Conservation (phyloP, 768 basidiomycete species). For the Pisolithus tinctorius region DNA sequence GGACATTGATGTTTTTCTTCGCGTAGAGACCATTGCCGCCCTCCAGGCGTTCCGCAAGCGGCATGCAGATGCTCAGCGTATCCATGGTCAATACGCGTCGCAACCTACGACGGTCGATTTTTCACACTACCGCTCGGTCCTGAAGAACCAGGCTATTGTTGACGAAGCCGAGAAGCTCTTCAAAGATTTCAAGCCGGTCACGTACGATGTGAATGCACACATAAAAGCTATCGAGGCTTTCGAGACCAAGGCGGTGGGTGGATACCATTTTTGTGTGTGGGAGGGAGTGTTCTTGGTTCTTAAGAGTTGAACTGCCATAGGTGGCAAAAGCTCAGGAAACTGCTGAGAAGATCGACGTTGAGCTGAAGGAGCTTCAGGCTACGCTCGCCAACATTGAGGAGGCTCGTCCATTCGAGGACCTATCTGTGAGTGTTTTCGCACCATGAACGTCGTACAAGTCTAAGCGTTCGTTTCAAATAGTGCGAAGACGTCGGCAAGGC, state of each 20-base stretch:
- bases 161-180: constrained; percentile 89
- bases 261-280: not conserved
- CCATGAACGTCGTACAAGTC: not conserved
- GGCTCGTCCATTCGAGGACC: constrained; percentile 93
- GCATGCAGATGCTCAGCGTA: constrained; percentile 79
- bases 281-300: constrained; percentile 1
- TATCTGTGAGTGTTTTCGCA: constrained; percentile 63
- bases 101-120: constrained; percentile 86
- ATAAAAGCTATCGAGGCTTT: constrained; percentile 96
- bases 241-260: constrained; percentile 85
- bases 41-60: constrained; percentile 97
- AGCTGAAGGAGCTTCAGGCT: constrained; percentile 84
- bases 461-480: constrained; percentile 32
- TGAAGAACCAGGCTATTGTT: constrained; percentile 91
- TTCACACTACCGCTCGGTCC: constrained; percentile 79
- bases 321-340: constrained; percentile 87
- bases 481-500: constrained; percentile 86
- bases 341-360: constrained; percentile 80
- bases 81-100: constrained; percentile 52
- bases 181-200: constrained; percentile 86
- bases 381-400: constrained; percentile 97
- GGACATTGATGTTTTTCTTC: not conserved
- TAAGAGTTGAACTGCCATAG: constrained; percentile 33
- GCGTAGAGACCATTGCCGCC: constrained; percentile 78
- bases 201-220: constrained; percentile 85